phyloP scores from a whole-genome alignment of 768 basidiomycete genomes.

The Kwoniella pini region DNA sequence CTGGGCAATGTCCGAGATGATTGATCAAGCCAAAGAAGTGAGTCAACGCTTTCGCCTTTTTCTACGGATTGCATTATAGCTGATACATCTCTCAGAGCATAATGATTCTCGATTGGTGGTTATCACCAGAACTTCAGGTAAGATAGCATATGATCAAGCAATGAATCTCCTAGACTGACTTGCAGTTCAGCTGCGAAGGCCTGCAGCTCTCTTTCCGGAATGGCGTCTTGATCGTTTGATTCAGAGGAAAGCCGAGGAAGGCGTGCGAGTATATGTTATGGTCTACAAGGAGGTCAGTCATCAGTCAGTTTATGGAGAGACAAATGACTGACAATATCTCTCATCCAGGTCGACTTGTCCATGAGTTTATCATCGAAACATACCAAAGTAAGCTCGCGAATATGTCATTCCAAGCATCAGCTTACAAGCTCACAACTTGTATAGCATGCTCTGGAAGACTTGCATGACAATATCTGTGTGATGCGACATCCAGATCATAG shows the following conservation, averaged over 20 bases:
- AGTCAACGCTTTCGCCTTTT: slow-evolving; percentile 5
- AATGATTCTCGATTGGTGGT: slow-evolving; percentile 80
- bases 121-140: slow-evolving; percentile 80
- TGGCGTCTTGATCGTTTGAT: slow-evolving; percentile 86
- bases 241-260: slow-evolving; percentile 83
- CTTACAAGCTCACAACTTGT: slow-evolving; percentile 11
- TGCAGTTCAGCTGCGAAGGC: slow-evolving; percentile 70
- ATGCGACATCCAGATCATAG: slow-evolving; percentile 59
- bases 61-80: not conserved
- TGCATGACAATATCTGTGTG: slow-evolving; percentile 84
- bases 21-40: slow-evolving; percentile 63
- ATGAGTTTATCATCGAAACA: slow-evolving; percentile 87
- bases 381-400: slow-evolving; percentile 63
- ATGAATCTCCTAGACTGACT: not conserved
- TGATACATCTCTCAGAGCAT: slow-evolving; percentile 58
- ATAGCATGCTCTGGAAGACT: slow-evolving; percentile 72
- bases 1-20: slow-evolving; percentile 87
- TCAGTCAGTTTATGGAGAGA: too few species aligned
- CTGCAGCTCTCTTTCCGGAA: slow-evolving; percentile 78
- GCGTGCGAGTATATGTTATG: slow-evolving; percentile 85
- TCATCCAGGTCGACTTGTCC: slow-evolving; percentile 72
- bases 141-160: not conserved
- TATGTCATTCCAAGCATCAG: not conserved
- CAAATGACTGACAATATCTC: too few species aligned
- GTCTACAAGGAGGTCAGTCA: slow-evolving; percentile 83